These are phyloP conservation scores for Ochetophila trinervis DNA, from an alignment of 306 rosid genomes.

Conservation along the genomic window DNA sequence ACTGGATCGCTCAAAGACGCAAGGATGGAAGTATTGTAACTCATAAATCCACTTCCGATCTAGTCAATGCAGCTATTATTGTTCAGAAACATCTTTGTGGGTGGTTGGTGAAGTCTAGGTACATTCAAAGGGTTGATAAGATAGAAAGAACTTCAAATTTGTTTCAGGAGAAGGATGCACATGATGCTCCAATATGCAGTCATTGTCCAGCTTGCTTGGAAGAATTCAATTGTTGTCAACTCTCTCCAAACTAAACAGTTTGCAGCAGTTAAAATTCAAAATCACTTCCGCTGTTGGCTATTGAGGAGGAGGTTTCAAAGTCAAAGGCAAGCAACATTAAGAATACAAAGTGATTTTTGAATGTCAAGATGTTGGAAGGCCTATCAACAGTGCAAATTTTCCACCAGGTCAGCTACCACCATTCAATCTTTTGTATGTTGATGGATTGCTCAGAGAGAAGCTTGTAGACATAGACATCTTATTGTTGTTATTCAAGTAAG, in stretches of 20 bases:
- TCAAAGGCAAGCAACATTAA: slow-evolving; percentile 51
- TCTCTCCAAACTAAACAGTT: slow-evolving; percentile 34
- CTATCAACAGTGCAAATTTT: slow-evolving; percentile 40
- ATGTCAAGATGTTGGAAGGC: slow-evolving; percentile 60
- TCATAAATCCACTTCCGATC: slow-evolving; percentile 25
- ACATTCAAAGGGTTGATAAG: slow-evolving; percentile 30
- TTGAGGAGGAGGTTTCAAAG: slow-evolving; percentile 48
- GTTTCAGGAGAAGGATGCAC: slow-evolving; percentile 21
- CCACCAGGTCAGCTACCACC: slow-evolving; percentile 41
- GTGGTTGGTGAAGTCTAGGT: slow-evolving; percentile 45
- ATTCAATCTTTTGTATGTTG: slow-evolving; percentile 70
- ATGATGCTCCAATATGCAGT: slow-evolving; percentile 41
- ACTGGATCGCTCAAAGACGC: slow-evolving; percentile 49
- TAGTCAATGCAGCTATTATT: slow-evolving; percentile 39
- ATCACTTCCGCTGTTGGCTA: slow-evolving; percentile 54
- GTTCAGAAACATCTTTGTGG: slow-evolving; percentile 55
- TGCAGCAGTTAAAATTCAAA: slow-evolving; percentile 60
- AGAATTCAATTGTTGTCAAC: slow-evolving; percentile 29
- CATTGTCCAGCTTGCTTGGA: slow-evolving; percentile 55
- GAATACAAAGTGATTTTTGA: slow-evolving; percentile 62
- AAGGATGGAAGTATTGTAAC: slow-evolving; percentile 17
- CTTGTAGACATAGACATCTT: slow-evolving; percentile 37
- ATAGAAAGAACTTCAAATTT: slow-evolving; percentile 26
- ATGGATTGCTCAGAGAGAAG: slow-evolving; percentile 59
- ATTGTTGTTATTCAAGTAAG: slow-evolving; percentile 76